Evolutionary conservation across 345 rosid species (phyloP).

Genomic region (Trapa bicornis): DNA sequence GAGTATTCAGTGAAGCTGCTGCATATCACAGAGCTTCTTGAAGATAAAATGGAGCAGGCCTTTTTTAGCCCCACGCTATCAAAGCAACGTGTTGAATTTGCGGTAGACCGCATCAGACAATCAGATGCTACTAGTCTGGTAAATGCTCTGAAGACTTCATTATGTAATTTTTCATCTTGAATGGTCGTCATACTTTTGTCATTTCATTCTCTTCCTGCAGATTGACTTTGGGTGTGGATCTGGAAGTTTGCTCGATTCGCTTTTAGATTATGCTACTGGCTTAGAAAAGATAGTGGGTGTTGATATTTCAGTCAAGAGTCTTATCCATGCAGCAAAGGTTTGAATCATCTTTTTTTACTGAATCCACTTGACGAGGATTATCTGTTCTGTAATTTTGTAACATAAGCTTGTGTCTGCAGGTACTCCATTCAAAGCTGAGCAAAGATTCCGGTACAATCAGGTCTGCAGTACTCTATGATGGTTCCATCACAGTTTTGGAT

Average conservation of each 20-base stretch:
- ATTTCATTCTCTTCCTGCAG: constrained; percentile 21
- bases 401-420: constrained; percentile 23
- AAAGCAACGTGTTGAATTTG: constrained; percentile 89
- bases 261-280: constrained; percentile 62
- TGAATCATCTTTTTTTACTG: neutral
- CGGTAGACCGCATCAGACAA: constrained; percentile 57
- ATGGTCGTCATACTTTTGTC: constrained; percentile 3
- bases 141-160: constrained; percentile 6
- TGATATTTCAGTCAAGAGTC: constrained; percentile 72
- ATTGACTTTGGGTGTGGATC: constrained; percentile 94
- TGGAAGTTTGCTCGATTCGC: constrained; percentile 76
- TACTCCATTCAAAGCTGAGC: constrained; percentile 66
- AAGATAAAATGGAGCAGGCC: constrained; percentile 92
- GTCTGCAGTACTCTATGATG: constrained; percentile 69
- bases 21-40: constrained; percentile 59
- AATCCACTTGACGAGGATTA: neutral
- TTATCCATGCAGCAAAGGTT: constrained; percentile 90
- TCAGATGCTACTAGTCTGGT: constrained; percentile 71
- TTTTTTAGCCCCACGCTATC: constrained; percentile 91
- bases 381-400: neutral
- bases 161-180: constrained; percentile 1
- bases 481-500: constrained; percentile 69
- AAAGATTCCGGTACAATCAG: constrained; percentile 31
- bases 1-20: constrained; percentile 41
- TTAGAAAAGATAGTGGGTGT: constrained; percentile 65